phyloP scores from a whole-genome alignment of 768 basidiomycete species.

The Hygrophoropsis aurantiaca region DNA sequence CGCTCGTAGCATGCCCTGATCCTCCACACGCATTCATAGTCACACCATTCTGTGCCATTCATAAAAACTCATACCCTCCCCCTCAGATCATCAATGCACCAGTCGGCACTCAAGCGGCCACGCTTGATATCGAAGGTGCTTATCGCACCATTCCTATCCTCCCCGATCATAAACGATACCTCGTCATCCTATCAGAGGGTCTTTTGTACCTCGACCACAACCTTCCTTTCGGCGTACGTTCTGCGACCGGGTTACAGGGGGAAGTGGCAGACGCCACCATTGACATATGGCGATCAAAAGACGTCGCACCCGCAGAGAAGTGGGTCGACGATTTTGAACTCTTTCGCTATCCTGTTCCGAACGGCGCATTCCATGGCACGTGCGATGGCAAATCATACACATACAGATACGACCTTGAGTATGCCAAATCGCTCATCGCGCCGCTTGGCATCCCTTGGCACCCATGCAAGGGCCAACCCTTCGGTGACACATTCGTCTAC shows the following conservation, averaged over 20 bases:
- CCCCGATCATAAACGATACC: background rate
- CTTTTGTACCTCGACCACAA: conserved; percentile 20
- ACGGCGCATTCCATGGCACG: background rate
- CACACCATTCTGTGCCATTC: too few relatives aligned
- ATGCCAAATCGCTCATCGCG: conserved; percentile 1
- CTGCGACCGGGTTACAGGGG: too few relatives aligned
- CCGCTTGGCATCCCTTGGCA: conserved; percentile 25
- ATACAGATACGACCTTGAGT: background rate
- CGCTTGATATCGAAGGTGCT: conserved; percentile 11
- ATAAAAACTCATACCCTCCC: too few relatives aligned
- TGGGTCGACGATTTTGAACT: conserved; percentile 24
- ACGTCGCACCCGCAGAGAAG: conserved; percentile 17
- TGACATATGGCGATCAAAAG: conserved; percentile 22
- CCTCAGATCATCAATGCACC: too few relatives aligned
- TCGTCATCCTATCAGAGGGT: conserved; percentile 7
- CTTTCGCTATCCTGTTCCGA: background rate
- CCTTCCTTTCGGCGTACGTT: conserved; percentile 21
- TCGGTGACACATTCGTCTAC: conserved; percentile 17
- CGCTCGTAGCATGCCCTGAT: too few relatives aligned
- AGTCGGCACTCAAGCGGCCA: conserved; percentile 21
- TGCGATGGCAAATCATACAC: background rate
- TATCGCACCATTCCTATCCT: background rate
- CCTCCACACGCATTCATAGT: too few relatives aligned
- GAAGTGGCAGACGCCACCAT: conserved; percentile 11
- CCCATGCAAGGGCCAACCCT: conserved; percentile 15